Evolutionary conservation across 2,329 filamentous ascomycete species (phyloP).

Genomic region (Phialocephala sp.): DNA sequence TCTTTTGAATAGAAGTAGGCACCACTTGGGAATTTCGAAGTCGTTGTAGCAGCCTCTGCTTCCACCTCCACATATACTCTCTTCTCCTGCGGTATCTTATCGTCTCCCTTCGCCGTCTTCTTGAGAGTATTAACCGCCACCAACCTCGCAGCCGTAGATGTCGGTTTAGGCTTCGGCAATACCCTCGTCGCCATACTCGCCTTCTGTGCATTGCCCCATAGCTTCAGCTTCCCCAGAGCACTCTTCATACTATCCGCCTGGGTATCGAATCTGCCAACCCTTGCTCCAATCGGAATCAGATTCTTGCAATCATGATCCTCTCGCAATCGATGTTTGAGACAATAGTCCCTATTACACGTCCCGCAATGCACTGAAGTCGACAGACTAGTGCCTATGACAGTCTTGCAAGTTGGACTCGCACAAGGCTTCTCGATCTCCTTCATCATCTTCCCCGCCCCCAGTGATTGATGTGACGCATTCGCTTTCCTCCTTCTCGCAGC

Average conservation of each 20-base stretch:
- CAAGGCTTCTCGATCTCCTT: slow-evolving; percentile 71
- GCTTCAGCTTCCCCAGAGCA: slow-evolving; percentile 77
- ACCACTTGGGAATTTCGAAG: slow-evolving; percentile 80
- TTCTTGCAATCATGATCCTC: slow-evolving; percentile 88
- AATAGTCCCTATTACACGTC: slow-evolving; percentile 75
- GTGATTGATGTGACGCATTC: slow-evolving; percentile 57
- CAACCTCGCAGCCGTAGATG: slow-evolving; percentile 66
- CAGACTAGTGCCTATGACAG: slow-evolving; percentile 70
- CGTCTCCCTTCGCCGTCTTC: slow-evolving; percentile 87
- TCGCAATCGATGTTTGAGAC: slow-evolving; percentile 74
- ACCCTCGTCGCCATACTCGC: slow-evolving; percentile 53
- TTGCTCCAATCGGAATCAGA: slow-evolving; percentile 64
- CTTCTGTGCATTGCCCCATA: slow-evolving; percentile 80
- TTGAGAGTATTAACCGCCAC: slow-evolving; percentile 80
- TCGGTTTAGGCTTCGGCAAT: slow-evolving; percentile 67
- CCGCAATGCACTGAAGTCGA: slow-evolving; percentile 73
- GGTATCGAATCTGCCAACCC: slow-evolving; percentile 50
- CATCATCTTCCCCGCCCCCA: slow-evolving; percentile 59
- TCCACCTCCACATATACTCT: slow-evolving; percentile 91
- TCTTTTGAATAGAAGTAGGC: slow-evolving; percentile 82
- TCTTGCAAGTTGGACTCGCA: slow-evolving; percentile 70
- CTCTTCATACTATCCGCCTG: slow-evolving; percentile 69
- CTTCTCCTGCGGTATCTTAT: slow-evolving; percentile 79
- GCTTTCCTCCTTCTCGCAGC: slow-evolving; percentile 61
- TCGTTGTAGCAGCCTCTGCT: slow-evolving; percentile 84